Conservation (phyloP, 257 asterid genomes). For the Fraxinus pennsylvanica region DNA sequence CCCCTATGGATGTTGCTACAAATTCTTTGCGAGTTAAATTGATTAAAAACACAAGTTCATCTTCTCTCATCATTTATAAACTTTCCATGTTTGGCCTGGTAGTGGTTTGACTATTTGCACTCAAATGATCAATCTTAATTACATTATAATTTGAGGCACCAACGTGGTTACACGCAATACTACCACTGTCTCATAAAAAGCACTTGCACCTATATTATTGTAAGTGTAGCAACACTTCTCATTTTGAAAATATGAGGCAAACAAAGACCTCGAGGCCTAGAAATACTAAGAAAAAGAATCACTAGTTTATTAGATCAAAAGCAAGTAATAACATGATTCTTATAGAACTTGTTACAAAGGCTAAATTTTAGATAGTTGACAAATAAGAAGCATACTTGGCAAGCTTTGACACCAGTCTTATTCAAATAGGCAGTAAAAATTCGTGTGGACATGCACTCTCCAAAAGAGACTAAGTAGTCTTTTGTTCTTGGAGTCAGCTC, state of each 20-base stretch:
- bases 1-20: not conserved
- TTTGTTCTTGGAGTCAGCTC: constrained; percentile 78
- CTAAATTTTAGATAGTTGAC: not conserved
- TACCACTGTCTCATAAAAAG: not conserved
- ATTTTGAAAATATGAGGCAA: not conserved
- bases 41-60: not conserved
- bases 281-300: not conserved
- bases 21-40: not conserved
- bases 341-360: not conserved
- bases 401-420: constrained; percentile 64
- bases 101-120: not conserved
- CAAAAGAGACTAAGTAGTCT: constrained; percentile 85
- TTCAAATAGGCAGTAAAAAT: constrained; percentile 76
- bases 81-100: not conserved
- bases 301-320: not conserved
- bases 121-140: not conserved
- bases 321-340: not conserved
- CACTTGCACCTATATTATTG: not conserved
- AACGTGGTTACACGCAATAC: not conserved
- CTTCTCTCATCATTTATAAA: not conserved
- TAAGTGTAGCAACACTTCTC: not conserved
- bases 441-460: constrained; percentile 95
- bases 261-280: not conserved
- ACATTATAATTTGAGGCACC: not conserved
- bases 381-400: constrained; percentile 54